Evolutionary conservation across 495 filamentous ascomycete species (phyloP).

Genomic region (Talaromyces proteolyticus): DNA sequence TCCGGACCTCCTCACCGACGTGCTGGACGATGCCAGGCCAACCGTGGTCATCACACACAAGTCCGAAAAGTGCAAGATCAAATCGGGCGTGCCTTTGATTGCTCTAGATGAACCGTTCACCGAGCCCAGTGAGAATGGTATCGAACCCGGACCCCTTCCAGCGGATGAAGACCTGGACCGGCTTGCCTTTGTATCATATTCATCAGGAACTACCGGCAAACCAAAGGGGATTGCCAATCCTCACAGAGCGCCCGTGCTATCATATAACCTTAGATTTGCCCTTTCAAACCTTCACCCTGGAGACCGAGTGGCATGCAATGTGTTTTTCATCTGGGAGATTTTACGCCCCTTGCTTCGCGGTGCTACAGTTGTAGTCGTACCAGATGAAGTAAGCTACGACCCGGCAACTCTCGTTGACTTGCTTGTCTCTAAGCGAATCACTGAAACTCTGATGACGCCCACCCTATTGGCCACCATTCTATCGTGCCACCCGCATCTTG

Average conservation of each 20-base stretch:
- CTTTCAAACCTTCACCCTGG: constrained; percentile 56
- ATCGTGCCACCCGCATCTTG: constrained; percentile 51
- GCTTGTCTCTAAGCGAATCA: constrained; percentile 49
- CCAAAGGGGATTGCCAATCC: constrained; percentile 68
- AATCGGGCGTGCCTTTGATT: constrained; percentile 47
- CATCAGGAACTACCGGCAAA: constrained; percentile 60
- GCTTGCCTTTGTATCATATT: constrained; percentile 61
- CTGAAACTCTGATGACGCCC: constrained; percentile 71
- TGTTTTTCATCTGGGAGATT: constrained; percentile 74
- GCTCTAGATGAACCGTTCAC: constrained; percentile 42
- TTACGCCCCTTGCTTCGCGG: constrained; percentile 61
- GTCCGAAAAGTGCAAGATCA: constrained; percentile 50
- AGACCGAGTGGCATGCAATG: constrained; percentile 67
- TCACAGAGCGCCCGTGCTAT: constrained; percentile 58
- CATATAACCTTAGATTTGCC: constrained; percentile 58
- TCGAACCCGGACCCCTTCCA: constrained; percentile 36
- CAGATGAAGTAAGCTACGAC: constrained; percentile 64
- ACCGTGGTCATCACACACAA: constrained; percentile 54
- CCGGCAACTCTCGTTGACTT: constrained; percentile 60
- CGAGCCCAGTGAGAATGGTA: constrained; percentile 28
- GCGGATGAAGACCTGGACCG: constrained; percentile 56
- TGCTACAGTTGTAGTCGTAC: constrained; percentile 59
- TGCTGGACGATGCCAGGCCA: constrained; percentile 59
- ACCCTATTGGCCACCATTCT: constrained; percentile 61
- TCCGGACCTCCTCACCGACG: constrained; percentile 55